These are phyloP conservation scores for Trametes cinnabarina DNA, from an alignment of 768 basidiomycete genomes.

Conservation along the genomic window DNA sequence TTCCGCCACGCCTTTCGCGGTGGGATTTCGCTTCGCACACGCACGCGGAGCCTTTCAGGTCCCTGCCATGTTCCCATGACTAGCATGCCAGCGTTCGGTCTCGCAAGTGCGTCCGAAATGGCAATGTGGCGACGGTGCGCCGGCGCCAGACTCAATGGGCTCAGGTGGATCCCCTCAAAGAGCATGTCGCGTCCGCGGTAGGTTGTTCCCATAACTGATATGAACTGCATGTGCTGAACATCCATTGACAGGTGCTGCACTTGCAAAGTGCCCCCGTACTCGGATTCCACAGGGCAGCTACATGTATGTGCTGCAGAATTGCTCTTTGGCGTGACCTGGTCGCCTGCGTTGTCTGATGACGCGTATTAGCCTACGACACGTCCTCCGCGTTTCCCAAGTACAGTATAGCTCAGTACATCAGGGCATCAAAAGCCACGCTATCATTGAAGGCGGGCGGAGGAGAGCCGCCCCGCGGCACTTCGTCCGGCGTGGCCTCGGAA, in stretches of 20 bases:
- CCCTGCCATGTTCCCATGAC: neutral
- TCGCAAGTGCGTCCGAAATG: neutral
- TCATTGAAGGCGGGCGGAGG: neutral
- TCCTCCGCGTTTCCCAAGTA: too few relatives aligned
- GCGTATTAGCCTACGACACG: too few relatives aligned
- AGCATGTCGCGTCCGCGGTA: too few relatives aligned
- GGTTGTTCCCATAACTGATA: too few relatives aligned
- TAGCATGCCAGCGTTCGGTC: neutral
- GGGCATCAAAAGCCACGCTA: neutral
- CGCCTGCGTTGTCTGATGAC: neutral
- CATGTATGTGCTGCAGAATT: too few relatives aligned
- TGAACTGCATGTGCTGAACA: too few relatives aligned
- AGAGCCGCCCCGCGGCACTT: neutral
- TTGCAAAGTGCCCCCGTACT: too few relatives aligned
- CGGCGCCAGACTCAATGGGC: too few relatives aligned
- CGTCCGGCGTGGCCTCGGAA: slow-evolving; percentile 1
- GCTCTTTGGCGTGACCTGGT: neutral
- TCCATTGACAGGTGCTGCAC: too few relatives aligned
- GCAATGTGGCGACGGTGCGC: neutral
- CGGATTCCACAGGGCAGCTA: too few relatives aligned
- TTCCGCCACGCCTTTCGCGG: neutral
- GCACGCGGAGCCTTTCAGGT: neutral
- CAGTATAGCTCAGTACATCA: too few relatives aligned
- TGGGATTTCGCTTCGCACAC: neutral
- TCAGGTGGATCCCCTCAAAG: neutral